Conservation (phyloP, 768 basidiomycete species). For the Tulasnella sp. region DNA sequence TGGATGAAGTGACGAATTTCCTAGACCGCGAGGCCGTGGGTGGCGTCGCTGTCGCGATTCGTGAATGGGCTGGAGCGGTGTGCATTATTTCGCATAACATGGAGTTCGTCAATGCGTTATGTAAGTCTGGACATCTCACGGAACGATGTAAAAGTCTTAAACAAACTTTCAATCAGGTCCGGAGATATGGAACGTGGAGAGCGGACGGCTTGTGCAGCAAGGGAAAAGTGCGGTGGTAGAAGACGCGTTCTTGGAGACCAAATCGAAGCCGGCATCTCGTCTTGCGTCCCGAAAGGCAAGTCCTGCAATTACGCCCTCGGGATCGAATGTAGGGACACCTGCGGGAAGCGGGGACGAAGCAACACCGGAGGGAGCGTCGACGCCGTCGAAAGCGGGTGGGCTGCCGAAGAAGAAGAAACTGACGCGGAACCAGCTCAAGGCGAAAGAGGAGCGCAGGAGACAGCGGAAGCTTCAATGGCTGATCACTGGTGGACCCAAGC, state of each 20-base stretch:
- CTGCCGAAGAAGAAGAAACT: slow-evolving; percentile 74
- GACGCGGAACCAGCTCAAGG: slow-evolving; percentile 85
- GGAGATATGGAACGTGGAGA: slow-evolving; percentile 92
- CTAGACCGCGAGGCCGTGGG: slow-evolving; percentile 93
- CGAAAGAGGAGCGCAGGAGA: slow-evolving; percentile 72
- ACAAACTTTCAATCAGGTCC: slow-evolving; percentile 38
- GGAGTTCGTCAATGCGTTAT: slow-evolving; percentile 74
- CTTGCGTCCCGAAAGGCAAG: slow-evolving; percentile 50
- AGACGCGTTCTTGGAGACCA: slow-evolving; percentile 59
- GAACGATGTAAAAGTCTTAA: no score
- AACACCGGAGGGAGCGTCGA: slow-evolving; percentile 22
- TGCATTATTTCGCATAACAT: slow-evolving; percentile 92
- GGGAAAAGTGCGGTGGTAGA: slow-evolving; percentile 82
- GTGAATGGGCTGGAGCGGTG: slow-evolving; percentile 88
- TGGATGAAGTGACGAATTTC: slow-evolving; percentile 92
- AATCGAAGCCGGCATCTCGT: slow-evolving; percentile 8
- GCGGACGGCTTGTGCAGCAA: slow-evolving; percentile 71
- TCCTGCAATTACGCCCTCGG: slow-evolving; percentile 49
- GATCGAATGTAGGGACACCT: slow-evolving; percentile 62
- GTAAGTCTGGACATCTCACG: slow-evolving; percentile 35
- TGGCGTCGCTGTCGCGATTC: slow-evolving; percentile 88
- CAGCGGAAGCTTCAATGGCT: slow-evolving; percentile 76
- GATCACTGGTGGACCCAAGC: slow-evolving; percentile 48
- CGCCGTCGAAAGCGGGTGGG: slow-evolving; percentile 26
- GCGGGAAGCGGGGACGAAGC: slow-evolving; percentile 71